Percentiles rank a stretch among this genome's conserved stretches.
Evolutionary conservation across 108 stramenopile species (phyloP).

Genomic region (Cyclotella baltica): DNA sequence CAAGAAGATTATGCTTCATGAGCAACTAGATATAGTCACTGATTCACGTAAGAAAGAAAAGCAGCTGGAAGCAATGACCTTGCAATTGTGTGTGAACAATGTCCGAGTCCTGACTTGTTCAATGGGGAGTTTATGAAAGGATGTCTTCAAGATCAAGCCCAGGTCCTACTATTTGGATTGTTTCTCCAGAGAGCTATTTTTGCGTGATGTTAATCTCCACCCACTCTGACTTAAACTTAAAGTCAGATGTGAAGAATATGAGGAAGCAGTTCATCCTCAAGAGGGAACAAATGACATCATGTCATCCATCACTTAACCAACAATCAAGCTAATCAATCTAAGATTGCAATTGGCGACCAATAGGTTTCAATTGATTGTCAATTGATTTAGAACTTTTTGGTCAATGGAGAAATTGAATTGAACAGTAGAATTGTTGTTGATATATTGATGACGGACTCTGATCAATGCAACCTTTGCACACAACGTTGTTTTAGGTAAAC

Average conservation of each 20-base stretch:
- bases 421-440: too few species aligned
- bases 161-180: not conserved
- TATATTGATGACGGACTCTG: too few species aligned
- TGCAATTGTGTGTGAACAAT: slow-evolving; percentile 1
- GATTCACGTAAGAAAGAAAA: slow-evolving; percentile 2
- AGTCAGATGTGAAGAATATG: too few species aligned
- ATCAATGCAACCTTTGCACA: too few species aligned
- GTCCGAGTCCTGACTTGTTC: not conserved
- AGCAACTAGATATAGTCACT: slow-evolving; percentile 6
- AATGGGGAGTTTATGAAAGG: not conserved
- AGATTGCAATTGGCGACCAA: too few species aligned
- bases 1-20: not conserved
- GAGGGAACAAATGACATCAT: too few species aligned
- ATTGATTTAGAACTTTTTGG: too few species aligned
- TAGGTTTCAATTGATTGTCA: too few species aligned
- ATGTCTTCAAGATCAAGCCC: slow-evolving; percentile 1
- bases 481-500: too few species aligned
- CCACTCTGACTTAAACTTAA: slow-evolving; percentile 8
- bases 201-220: not conserved
- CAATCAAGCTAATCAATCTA: too few species aligned
- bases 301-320: too few species aligned
- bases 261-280: not conserved
- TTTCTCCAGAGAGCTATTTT: slow-evolving; percentile 21
- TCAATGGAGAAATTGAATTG: too few species aligned
- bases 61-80: not conserved